Evolutionary conservation across 768 basidiomycete species (phyloP).

Genomic region (Imleria badia): DNA sequence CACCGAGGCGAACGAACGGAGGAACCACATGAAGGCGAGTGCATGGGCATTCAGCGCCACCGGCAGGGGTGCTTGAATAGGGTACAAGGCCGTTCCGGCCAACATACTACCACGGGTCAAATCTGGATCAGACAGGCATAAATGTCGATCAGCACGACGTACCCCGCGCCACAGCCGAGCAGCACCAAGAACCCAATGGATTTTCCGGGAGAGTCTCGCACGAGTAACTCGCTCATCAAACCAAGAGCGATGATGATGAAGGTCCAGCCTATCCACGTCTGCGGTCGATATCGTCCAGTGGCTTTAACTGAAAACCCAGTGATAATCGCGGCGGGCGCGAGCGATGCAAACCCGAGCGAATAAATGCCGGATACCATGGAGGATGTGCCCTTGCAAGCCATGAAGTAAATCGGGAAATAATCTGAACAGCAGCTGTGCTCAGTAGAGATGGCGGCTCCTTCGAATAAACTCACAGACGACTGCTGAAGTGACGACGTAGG

Average conservation of each 20-base stretch:
- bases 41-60: neutral
- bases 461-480: constrained; percentile 21
- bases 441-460: neutral
- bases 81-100: constrained; percentile 34
- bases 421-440: neutral
- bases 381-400: constrained; percentile 37
- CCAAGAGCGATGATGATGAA: constrained; percentile 36
- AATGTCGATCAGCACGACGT: neutral
- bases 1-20: constrained; percentile 29
- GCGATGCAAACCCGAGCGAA: constrained; percentile 21
- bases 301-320: constrained; percentile 31
- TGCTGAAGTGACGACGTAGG: constrained; percentile 3
- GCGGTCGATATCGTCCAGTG: constrained; percentile 33
- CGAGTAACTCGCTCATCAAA: constrained; percentile 30
- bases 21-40: neutral
- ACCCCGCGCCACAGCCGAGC: constrained; percentile 1
- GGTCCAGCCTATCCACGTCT: constrained; percentile 35
- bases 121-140: no score
- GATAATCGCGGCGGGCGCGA: constrained; percentile 31
- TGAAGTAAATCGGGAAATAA: constrained; percentile 42
- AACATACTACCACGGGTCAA: neutral
- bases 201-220: constrained; percentile 23
- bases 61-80: constrained; percentile 9
- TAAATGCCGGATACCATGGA: constrained; percentile 32
- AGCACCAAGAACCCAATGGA: constrained; percentile 11